A percentile compares a stretch with the other conserved stretches of the same genome.
Conservation (phyloP, 2,329 filamentous ascomycete genomes). For the Thyridium curvatum region DNA sequence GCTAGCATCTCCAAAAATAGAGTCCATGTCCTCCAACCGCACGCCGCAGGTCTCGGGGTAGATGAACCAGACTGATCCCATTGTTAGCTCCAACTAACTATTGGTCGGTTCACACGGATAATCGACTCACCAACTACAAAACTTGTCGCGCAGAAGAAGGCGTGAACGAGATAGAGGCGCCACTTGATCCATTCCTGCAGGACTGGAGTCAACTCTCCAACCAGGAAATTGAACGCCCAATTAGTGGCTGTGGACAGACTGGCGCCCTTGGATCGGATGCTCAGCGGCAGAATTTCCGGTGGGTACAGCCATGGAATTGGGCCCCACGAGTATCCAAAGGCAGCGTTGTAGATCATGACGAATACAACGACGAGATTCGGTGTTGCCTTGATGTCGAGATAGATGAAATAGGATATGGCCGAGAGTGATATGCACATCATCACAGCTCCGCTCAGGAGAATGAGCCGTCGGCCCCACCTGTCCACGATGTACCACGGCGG, state of each 20-base stretch:
- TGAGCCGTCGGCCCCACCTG: constrained; percentile 80
- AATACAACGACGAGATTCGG: constrained; percentile 84
- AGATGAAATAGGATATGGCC: constrained; percentile 91
- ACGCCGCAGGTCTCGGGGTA: constrained; percentile 97
- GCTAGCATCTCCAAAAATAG: constrained; percentile 87
- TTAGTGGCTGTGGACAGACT: constrained; percentile 94
- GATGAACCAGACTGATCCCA: constrained; percentile 76
- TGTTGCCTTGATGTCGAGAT: constrained; percentile 72
- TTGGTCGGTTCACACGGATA: constrained; percentile 1
- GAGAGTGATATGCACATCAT: constrained; percentile 87
- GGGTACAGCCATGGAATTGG: constrained; percentile 98
- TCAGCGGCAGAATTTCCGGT: constrained; percentile 94
- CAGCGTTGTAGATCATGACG: constrained; percentile 97
- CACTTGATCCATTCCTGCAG: constrained; percentile 88
- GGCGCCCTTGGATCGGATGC: constrained; percentile 93
- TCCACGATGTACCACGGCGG: constrained; percentile 98
- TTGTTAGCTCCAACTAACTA: constrained; percentile 11
- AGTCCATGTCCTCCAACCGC: constrained; percentile 93
- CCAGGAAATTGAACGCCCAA: constrained; percentile 98
- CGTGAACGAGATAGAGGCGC: constrained; percentile 90
- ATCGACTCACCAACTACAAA: constrained; percentile 82
- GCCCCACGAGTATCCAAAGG: constrained; percentile 92
- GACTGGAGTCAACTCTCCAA: constrained; percentile 90
- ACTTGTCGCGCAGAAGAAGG: constrained; percentile 92
- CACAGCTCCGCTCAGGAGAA: constrained; percentile 82